Evolutionary conservation across 805 yeast genomes (phyloP), one percentile per base, ranked within the genome.

Genomic region (Ogataea glucozyma): DNA sequence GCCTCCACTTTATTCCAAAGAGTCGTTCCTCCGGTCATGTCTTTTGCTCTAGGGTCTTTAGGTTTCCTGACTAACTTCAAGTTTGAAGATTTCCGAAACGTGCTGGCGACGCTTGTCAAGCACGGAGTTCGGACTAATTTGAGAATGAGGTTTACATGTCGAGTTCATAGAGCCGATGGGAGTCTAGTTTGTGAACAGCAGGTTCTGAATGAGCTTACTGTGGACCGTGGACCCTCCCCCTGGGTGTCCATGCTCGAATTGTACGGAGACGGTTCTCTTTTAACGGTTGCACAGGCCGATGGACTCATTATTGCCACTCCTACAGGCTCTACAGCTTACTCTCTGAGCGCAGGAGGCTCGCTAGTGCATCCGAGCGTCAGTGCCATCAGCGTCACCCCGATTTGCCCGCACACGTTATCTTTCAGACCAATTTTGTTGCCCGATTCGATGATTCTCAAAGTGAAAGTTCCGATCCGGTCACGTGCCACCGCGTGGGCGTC

Each of bases 401-500:
- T 91, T 46, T 91, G 98, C 61, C 97, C 98, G 1, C 98, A 91
- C 60, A 88, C 97, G 0, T 72, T 91, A 34, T 86, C 96, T 6
- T 91, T 91, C 68, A 73, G 98, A 52, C 98, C 98, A 3, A 85
- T 91, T 41, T 72, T 91, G 44, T 70, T 91, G 21, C 98, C 98
- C 0, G 98, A 91, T 62, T 85, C 93, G n/a, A 88, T 90, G 90
- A 72, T 76, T 19, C 67, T 91, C 45, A 83, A 79, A 54, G 85
- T 91, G 4, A 85, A 84, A 55, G 95, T 89, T 3, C 96, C 98
- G 0, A 41, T 60, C 2, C 67, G 80, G 41, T 83, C 96, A 31
- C 69, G 99, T 40, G 80, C 93, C 4, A 87, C 96, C 0, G 97
- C 98, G 0, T 93, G 96, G 95, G 95, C 95, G 1, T 83, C 97